Percentiles rank a stretch among this genome's conserved stretches.
phyloP scores from a whole-genome alignment of 306 rosid species.

The Rosa persica region DNA sequence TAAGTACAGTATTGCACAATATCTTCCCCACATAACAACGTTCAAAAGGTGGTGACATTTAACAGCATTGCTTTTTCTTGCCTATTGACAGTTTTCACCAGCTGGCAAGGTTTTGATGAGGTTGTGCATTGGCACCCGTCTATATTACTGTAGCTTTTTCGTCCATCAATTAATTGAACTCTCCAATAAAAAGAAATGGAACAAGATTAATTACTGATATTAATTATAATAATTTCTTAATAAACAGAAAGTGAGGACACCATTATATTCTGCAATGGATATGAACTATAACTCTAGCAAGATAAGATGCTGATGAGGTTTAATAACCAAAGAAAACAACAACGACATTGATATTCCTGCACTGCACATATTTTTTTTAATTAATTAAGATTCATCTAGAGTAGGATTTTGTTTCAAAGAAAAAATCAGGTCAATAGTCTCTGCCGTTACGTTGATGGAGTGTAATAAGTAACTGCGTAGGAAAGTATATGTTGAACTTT shows the following conservation, averaged over 20 bases:
- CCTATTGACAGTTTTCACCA: too few relatives aligned
- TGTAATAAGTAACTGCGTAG: not conserved
- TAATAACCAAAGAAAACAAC: not conserved
- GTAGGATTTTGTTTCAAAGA: not conserved
- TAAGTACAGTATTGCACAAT: not conserved
- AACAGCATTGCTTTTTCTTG: not conserved
- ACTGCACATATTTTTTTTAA: not conserved
- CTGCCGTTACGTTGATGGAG: not conserved
- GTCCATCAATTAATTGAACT: not conserved
- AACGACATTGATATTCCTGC: not conserved
- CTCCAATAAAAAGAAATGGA: not conserved
- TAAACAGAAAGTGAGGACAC: not conserved
- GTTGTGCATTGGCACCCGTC: too few relatives aligned
- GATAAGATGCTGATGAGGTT: too few relatives aligned
- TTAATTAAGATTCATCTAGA: not conserved
- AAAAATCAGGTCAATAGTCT: not conserved
- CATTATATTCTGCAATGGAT: not conserved
- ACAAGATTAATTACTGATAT: not conserved
- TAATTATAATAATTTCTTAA: too few relatives aligned
- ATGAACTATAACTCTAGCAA: not conserved
- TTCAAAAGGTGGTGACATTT: not conserved
- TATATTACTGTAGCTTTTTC: too few relatives aligned
- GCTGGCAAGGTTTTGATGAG: too few relatives aligned
- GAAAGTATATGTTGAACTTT: not conserved
- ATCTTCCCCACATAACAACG: not conserved